These are phyloP conservation scores for Gossypium rotundifolium DNA, from an alignment of 345 rosid species.

Conservation along the genomic window DNA sequence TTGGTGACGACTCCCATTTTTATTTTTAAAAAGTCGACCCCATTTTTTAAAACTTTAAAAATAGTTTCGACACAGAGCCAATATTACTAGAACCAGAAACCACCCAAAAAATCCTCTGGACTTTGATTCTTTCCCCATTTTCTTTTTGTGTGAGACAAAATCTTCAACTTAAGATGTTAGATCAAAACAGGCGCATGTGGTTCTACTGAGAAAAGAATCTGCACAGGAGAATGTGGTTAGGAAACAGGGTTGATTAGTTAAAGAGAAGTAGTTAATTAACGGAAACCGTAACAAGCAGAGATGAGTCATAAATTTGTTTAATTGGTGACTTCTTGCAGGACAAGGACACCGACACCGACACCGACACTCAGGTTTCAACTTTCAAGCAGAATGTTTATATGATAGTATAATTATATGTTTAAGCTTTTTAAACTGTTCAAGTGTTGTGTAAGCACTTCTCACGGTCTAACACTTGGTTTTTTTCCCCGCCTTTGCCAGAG, in stretches of 20 bases:
- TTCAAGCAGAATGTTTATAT: constrained; percentile 12
- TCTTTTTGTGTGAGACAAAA: background rate
- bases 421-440: too few species aligned
- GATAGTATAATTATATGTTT: background rate
- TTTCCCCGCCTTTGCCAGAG: too few species aligned
- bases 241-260: background rate
- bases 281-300: background rate
- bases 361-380: background rate
- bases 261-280: constrained; percentile 5
- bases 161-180: constrained; percentile 3
- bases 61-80: too few species aligned
- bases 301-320: background rate
- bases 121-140: constrained; percentile 61
- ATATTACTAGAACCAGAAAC: constrained; percentile 48
- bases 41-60: too few species aligned
- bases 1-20: too few species aligned
- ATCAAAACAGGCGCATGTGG: constrained; percentile 9
- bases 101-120: constrained; percentile 66
- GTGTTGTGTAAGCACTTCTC: too few species aligned
- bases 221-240: background rate
- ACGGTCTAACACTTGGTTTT: too few species aligned
- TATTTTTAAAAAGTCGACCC: too few species aligned
- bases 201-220: background rate
- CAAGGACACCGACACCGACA: constrained; percentile 18
- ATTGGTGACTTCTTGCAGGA: background rate